phyloP scores from a whole-genome alignment of 2,329 filamentous ascomycete species.

The Cladophialophora psammophila region DNA sequence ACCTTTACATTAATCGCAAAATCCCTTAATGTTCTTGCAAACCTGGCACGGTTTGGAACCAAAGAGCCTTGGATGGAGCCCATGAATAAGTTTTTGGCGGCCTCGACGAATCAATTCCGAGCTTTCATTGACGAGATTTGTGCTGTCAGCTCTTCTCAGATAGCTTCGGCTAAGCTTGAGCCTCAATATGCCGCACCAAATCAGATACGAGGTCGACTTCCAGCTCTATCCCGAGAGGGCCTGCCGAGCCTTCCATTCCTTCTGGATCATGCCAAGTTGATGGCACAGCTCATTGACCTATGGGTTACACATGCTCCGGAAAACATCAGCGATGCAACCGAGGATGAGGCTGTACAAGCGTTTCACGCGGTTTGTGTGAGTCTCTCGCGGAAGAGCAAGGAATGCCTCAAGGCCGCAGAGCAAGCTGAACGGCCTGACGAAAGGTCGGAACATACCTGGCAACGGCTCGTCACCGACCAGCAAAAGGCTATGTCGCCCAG shows the following conservation, averaged over 20 bases:
- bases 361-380: conserved; percentile 55
- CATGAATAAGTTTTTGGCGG: conserved; percentile 86
- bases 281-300: conserved; percentile 77
- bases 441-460: conserved; percentile 57
- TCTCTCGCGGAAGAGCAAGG: conserved; percentile 54
- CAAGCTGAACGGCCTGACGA: conserved; percentile 58
- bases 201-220: conserved; percentile 83
- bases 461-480: conserved; percentile 58
- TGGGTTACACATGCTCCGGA: conserved; percentile 54
- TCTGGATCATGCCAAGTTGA: conserved; percentile 79
- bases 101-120: conserved; percentile 81
- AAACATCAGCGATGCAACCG: conserved; percentile 49
- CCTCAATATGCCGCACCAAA: conserved; percentile 92
- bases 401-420: conserved; percentile 56
- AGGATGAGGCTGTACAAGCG: conserved; percentile 49
- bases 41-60: conserved; percentile 88
- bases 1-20: conserved; percentile 93
- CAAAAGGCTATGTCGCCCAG: conserved; percentile 44
- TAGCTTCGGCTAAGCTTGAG: conserved; percentile 60
- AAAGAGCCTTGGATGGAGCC: conserved; percentile 99
- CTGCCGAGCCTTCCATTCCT: conserved; percentile 93
- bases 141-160: conserved; percentile 72
- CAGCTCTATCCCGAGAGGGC: conserved; percentile 82
- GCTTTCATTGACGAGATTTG: conserved; percentile 87
- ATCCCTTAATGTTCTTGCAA: conserved; percentile 86